Base-by-base conservation (phyloP, 208 protist species). In the Sergeia podlipaevii region DNA sequence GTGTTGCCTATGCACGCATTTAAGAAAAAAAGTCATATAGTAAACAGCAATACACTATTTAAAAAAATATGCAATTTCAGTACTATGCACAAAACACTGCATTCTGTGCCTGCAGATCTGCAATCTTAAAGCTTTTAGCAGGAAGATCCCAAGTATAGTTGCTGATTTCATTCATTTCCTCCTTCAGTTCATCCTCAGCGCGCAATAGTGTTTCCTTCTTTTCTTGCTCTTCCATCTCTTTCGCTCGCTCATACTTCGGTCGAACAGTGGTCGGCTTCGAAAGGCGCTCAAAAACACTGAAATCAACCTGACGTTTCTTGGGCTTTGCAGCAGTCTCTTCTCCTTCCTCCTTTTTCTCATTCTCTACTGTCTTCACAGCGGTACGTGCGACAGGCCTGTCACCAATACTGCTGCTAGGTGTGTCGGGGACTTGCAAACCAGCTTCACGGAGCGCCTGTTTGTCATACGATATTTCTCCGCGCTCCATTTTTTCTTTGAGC, bases 81-180 rank as follows among this genome's bases (percentile, higher is more conserved):
- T 27, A 18, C 34, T 54, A 71, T 43, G 50, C 18, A 29, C 34
- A 48, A 28, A 62, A 74, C 3, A 73, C 1, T 28, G 66, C 49
- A 39, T 85, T 89, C 21, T 89, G 81, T 8, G 63, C 56, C 34
- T 67, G 50, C 23, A 89, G 37, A 23, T 89, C 81, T 2, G 74
- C 51, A 39, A 80, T 63, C 0, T 50, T 85, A 32, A 80, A 73
- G 4, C 56, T 67, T n/a, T 54, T 59, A 0, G 66, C 59, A 2
- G 67, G 65, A 26, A 84, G 39, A 7, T 24, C 27, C 81, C 81
- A 89, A 2, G 56, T 58, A 41, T 69, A 77, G 11, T 26, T 1
- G 8, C 70, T 47, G 29, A 81, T 53, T 20, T 59, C 54, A 24
- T 61, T 55, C 45, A 76, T 56, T n/a, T 79, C 74, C 6, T 28